Evolutionary conservation across 2,329 filamentous ascomycete species (phyloP).

Genomic region (Monosporascus sp.): DNA sequence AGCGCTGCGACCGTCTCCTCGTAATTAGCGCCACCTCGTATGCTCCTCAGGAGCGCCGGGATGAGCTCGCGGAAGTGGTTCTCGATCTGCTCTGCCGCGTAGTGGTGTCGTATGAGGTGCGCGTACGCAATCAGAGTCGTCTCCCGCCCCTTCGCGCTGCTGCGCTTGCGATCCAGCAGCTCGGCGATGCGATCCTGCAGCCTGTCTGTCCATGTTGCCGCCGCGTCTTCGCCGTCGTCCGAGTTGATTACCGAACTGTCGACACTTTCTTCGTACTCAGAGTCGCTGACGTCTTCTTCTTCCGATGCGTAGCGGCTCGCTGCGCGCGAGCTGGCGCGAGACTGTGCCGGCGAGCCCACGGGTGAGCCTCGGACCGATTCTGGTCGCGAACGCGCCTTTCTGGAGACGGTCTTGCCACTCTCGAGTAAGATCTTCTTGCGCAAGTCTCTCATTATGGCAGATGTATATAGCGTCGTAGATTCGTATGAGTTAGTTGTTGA

Average conservation of each 20-base stretch:
- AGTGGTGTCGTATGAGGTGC: slow-evolving; percentile 63
- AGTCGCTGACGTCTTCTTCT: slow-evolving; percentile 53
- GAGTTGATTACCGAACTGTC: slow-evolving; percentile 48
- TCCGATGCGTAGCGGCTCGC: slow-evolving; percentile 60
- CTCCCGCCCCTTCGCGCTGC: slow-evolving; percentile 66
- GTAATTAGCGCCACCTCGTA: slow-evolving; percentile 63
- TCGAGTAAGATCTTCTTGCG: slow-evolving; percentile 64
- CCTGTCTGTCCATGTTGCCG: slow-evolving; percentile 55
- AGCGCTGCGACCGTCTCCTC: slow-evolving; percentile 66
- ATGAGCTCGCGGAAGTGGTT: slow-evolving; percentile 56
- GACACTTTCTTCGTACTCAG: slow-evolving; percentile 46
- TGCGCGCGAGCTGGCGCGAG: slow-evolving; percentile 53
- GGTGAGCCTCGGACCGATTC: slow-evolving; percentile 55
- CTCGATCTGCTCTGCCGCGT: slow-evolving; percentile 58
- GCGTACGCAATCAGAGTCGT: slow-evolving; percentile 56
- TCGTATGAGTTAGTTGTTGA: neutral
- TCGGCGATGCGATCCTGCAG: slow-evolving; percentile 64
- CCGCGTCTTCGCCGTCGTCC: slow-evolving; percentile 59
- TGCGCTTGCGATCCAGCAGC: slow-evolving; percentile 70
- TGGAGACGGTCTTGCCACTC: slow-evolving; percentile 66
- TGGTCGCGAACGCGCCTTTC: slow-evolving; percentile 56
- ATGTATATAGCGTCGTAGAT: neutral
- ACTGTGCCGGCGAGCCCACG: slow-evolving; percentile 50
- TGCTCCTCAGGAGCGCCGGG: slow-evolving; percentile 61
- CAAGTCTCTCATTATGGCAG: slow-evolving; percentile 52